Conservation (phyloP, 1,284 basidiomycete species). For the Coriolopsis trogii region DNA sequence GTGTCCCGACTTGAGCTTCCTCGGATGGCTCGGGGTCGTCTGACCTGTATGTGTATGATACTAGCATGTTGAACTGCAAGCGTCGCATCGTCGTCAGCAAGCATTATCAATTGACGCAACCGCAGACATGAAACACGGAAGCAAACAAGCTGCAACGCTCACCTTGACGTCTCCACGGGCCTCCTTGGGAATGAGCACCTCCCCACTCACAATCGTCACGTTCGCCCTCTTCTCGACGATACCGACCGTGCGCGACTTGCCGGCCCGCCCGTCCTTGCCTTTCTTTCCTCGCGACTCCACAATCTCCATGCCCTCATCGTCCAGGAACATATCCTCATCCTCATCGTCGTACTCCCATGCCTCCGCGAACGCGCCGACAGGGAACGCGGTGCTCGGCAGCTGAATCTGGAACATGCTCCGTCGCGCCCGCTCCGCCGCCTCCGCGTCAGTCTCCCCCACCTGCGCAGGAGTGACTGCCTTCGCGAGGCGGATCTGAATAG, state of each 20-base stretch:
- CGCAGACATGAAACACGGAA: neutral
- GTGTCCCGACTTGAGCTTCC: conserved; percentile 55
- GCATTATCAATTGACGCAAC: conserved; percentile 2
- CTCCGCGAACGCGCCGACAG: conserved; percentile 87
- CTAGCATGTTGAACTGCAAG: conserved; percentile 91
- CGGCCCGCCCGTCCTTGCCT: conserved; percentile 46
- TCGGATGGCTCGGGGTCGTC: conserved; percentile 73
- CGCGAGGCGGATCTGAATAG: conserved; percentile 85
- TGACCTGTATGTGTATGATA: conserved; percentile 89
- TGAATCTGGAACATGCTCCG: conserved; percentile 77
- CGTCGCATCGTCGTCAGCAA: conserved; percentile 21
- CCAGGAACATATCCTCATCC: conserved; percentile 82
- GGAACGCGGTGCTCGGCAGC: conserved; percentile 75
- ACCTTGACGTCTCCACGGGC: conserved; percentile 78
- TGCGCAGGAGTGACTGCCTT: conserved; percentile 46
- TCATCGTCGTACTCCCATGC: conserved; percentile 96
- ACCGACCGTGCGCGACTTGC: conserved; percentile 70
- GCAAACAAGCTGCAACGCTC: conserved; percentile 25
- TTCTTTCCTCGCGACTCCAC: conserved; percentile 39
- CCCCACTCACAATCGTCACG: conserved; percentile 82
- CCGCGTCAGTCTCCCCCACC: conserved; percentile 39
- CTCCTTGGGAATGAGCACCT: conserved; percentile 78
- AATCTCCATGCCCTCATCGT: conserved; percentile 62
- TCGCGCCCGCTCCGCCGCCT: conserved; percentile 52
- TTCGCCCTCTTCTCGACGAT: conserved; percentile 87